Conservation (phyloP, 106 monocot genomes). For the Amphibolis antarctica region DNA sequence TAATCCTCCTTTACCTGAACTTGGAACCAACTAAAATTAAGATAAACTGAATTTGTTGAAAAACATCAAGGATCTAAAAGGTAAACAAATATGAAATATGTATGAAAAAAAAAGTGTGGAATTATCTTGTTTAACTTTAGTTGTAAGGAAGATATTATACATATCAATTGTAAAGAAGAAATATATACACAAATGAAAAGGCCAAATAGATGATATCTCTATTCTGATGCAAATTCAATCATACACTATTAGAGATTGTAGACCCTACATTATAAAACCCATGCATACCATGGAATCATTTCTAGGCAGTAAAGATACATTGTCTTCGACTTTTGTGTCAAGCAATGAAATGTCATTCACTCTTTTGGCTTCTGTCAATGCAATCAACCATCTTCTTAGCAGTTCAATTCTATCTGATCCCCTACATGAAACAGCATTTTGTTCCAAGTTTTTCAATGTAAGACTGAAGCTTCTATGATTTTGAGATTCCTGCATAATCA, state of each 20-base stretch:
- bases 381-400: slow-evolving; percentile 61
- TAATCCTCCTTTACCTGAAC: no score
- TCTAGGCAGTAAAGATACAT: slow-evolving; percentile 1
- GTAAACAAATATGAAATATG: no score
- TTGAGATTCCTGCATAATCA: slow-evolving; percentile 7
- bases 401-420: slow-evolving; percentile 66
- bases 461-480: slow-evolving; percentile 56
- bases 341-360: slow-evolving; percentile 14
- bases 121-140: no score
- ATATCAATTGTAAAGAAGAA: neutral
- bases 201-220: neutral
- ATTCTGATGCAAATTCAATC: neutral
- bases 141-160: neutral
- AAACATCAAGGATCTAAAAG: no score
- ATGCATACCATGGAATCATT: slow-evolving; percentile 4
- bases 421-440: slow-evolving; percentile 65
- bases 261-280: neutral
- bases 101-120: no score
- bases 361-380: slow-evolving; percentile 46
- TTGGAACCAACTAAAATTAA: no score
- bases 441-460: slow-evolving; percentile 71
- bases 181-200: neutral
- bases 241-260: neutral
- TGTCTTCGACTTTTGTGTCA: slow-evolving; percentile 22
- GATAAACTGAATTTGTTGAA: no score